These are phyloP conservation scores for Apiotrichum sp. DNA, from an alignment of 1,284 basidiomycete genomes.

Conservation along the genomic window DNA sequence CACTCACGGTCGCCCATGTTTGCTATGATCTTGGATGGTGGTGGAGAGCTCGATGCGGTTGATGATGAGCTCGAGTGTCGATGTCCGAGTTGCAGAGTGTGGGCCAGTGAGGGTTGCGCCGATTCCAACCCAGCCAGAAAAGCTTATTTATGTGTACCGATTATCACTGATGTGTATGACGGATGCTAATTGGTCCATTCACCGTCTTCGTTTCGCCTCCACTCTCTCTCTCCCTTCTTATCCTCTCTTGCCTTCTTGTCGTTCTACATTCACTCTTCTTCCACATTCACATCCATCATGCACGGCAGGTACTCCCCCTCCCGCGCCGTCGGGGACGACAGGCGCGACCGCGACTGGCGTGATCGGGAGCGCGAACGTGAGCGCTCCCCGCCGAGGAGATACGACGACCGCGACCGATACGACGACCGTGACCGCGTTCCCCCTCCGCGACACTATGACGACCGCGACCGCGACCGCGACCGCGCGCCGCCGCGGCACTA, in stretches of 20 bases:
- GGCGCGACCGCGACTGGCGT: not conserved
- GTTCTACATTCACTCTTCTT: no score
- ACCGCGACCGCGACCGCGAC: conserved; percentile 1
- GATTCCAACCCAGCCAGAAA: no score
- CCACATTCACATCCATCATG: no score
- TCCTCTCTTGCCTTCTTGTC: no score
- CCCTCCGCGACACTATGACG: not conserved
- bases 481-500: conserved; percentile 12
- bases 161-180: no score
- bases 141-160: no score
- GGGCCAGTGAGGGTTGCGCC: no score
- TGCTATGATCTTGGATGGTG: not conserved
- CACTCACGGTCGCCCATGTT: conserved; percentile 1
- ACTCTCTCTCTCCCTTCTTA: no score
- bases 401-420: conserved; percentile 1
- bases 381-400: not conserved
- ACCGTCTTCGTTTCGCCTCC: no score
- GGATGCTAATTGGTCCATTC: no score
- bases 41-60: not conserved
- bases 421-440: not conserved
- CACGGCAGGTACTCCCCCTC: not conserved
- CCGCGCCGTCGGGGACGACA: not conserved
- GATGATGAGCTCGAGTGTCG: no score
- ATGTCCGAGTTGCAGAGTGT: no score
- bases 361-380: not conserved